Evolutionary conservation across 768 basidiomycete genomes (phyloP).

Genomic region (Gautieria morchelliformis): DNA sequence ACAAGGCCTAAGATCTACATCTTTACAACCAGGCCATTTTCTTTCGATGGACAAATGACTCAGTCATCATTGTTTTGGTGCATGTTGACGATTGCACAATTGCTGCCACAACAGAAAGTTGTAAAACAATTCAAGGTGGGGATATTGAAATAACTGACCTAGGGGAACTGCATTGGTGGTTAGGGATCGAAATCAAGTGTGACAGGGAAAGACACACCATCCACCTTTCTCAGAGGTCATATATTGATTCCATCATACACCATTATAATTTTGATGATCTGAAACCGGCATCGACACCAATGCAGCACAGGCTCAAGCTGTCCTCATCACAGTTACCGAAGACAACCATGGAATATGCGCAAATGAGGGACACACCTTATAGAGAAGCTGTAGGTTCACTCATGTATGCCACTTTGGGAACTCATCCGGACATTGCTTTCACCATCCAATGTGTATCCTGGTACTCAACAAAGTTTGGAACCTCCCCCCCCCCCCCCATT

Average conservation of each 20-base stretch:
- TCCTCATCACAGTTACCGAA: too few species aligned
- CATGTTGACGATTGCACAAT: conserved; percentile 28
- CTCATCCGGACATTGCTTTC: neutral
- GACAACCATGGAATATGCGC: too few species aligned
- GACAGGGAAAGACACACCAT: conserved; percentile 8
- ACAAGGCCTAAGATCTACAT: too few species aligned
- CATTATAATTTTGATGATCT: conserved; percentile 5
- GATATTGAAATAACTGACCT: conserved; percentile 3
- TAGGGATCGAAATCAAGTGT: conserved; percentile 24
- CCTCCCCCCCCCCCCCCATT: conserved; percentile 1
- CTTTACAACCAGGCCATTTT: too few species aligned
- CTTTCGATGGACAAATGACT: too few species aligned
- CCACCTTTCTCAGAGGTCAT: conserved; percentile 9
- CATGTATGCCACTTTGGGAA: too few species aligned
- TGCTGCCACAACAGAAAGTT: conserved; percentile 3
- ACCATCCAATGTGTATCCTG: conserved; percentile 8
- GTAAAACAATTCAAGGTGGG: neutral
- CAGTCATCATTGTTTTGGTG: conserved; percentile 1
- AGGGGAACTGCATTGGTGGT: conserved; percentile 13
- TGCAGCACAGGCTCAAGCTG: conserved; percentile 2
- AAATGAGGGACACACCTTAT: too few species aligned
- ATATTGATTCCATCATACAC: conserved; percentile 11
- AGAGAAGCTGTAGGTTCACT: too few species aligned
- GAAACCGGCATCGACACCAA: conserved; percentile 1
- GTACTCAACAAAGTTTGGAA: conserved; percentile 10